A percentile compares a stretch with the other conserved stretches of the same genome.
phyloP scores from a whole-genome alignment of 257 asterid species.

The Jacaranda mimosifolia region DNA sequence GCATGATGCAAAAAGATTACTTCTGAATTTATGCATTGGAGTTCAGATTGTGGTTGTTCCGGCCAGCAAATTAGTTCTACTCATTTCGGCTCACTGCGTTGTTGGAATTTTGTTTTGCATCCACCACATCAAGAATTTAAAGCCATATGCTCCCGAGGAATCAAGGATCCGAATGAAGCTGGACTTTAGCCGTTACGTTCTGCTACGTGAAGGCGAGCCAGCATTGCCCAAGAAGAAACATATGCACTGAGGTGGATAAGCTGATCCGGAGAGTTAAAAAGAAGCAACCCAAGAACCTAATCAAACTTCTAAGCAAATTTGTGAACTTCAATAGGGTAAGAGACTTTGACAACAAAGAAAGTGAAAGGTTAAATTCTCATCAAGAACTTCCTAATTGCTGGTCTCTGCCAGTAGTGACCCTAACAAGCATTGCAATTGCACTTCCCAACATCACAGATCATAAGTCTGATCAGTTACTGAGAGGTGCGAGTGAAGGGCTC shows the following conservation, averaged over 20 bases:
- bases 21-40: slow-evolving; percentile 26
- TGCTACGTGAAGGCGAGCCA: slow-evolving; percentile 37
- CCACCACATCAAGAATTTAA: neutral
- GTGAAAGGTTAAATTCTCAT: slow-evolving; percentile 30
- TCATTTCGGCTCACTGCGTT: slow-evolving; percentile 8
- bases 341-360: slow-evolving; percentile 32
- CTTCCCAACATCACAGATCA: slow-evolving; percentile 37
- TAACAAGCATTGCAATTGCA: slow-evolving; percentile 48
- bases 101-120: neutral
- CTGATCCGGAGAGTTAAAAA: slow-evolving; percentile 20
- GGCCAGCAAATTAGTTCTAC: slow-evolving; percentile 30
- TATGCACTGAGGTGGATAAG: slow-evolving; percentile 7
- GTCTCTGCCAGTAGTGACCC: slow-evolving; percentile 43
- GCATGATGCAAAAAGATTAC: slow-evolving; percentile 31
- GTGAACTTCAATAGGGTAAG: slow-evolving; percentile 28
- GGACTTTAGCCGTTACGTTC: slow-evolving; percentile 33
- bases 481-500: slow-evolving; percentile 40
- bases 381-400: slow-evolving; percentile 44
- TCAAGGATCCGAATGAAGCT: neutral
- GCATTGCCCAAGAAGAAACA: slow-evolving; percentile 31
- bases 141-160: neutral
- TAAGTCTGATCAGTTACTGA: slow-evolving; percentile 2
- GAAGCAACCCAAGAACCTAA: neutral
- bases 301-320: slow-evolving; percentile 32
- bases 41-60: slow-evolving; percentile 36